Evolutionary conservation across 306 rosid genomes (phyloP), one percentile per base, ranked within the genome.

Genomic region (Alnus glutinosa): DNA sequence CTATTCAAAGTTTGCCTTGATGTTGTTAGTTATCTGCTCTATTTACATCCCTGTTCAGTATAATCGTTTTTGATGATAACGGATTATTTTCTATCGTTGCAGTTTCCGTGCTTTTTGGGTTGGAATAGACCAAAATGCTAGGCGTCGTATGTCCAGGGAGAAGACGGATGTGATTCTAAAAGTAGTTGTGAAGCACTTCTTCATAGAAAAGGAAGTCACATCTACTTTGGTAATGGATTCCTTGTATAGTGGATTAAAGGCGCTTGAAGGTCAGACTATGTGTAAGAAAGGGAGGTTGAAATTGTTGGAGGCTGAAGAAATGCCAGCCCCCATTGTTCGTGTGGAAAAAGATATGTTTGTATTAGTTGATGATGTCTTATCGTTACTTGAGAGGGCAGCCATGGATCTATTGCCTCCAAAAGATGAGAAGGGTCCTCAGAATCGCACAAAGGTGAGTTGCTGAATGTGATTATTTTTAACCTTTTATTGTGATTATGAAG

Each of bases 381-480:
- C 79, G 54, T 86, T 96, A 57, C 96, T 96, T 81, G 98, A 93
- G 90, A 93, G 98, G 88, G 98, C 97, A 82, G 91, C 99, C 49
- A 36, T 90, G 86, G 99, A 96, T 84, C 98, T 98, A 37, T 91
- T 96, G 74, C 98, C 99, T 84, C 97, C 99, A 11, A 96, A 96
- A 86, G 99, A 96, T 75, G 99, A 96, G 88, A 96, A 96, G 91
- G 98, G 97, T 88, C 99, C 99, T 82, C 99, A 96, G 83, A 96
- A 96, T 79, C 99, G 99, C 69, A 96, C 96, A 8, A 96, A 96
- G 95, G 99, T 93, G 78, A 77, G 93, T 75, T 68, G 34, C 63
- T 42, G 75, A 74, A 77, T 59, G 18, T 64, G 44, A 55, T 32
- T 71, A 30, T 2, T 50, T n/a, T 11, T 2, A 55, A 74, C 7